These are phyloP conservation scores for Solanum tarijense DNA, from an alignment of 257 asterid species.

Conservation along the genomic window DNA sequence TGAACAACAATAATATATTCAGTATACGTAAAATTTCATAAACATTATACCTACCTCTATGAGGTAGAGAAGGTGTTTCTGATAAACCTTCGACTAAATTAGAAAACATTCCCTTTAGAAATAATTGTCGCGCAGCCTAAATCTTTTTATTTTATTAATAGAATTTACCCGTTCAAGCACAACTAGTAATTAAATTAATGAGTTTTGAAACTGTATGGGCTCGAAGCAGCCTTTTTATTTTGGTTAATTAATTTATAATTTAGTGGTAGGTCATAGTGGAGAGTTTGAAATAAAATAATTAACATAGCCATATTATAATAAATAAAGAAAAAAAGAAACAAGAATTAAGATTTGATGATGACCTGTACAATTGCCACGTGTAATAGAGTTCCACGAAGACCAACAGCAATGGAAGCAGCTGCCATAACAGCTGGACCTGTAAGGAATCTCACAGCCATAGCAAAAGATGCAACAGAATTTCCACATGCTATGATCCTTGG, in stretches of 20 bases:
- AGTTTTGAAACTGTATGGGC: not conserved
- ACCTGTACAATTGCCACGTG: conserved; percentile 97
- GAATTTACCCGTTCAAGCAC: not conserved
- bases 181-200: not conserved
- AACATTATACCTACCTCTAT: not conserved
- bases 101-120: not conserved
- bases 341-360: not conserved
- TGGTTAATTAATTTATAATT: not conserved
- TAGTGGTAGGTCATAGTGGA: not conserved
- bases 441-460: conserved; percentile 98
- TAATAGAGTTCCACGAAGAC: conserved; percentile 85
- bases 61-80: too few species aligned
- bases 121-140: not conserved
- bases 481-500: conserved; percentile 99
- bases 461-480: conserved; percentile 68
- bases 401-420: conserved; percentile 93
- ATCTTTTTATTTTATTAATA: not conserved
- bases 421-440: conserved; percentile 99
- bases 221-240: not conserved
- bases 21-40: too few species aligned
- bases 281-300: not conserved
- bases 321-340: not conserved
- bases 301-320: not conserved
- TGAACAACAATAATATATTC: not conserved
- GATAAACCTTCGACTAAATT: not conserved